Evolutionary conservation across 257 asterid genomes (phyloP).

Genomic region (Voacanga thouarsii): DNA sequence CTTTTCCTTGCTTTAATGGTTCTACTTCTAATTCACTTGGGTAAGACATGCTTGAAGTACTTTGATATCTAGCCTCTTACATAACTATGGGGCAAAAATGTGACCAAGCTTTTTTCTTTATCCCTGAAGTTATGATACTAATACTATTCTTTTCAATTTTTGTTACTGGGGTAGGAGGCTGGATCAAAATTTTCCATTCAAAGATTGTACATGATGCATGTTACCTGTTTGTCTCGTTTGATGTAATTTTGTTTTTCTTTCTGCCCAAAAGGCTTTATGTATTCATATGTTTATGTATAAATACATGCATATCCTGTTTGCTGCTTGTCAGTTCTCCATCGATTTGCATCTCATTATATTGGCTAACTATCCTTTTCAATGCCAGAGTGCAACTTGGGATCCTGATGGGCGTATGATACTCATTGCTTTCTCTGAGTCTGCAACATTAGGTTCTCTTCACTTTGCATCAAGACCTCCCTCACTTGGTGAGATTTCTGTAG

Average conservation of each 20-base stretch:
- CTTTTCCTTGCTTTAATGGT: neutral
- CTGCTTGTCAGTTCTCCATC: neutral
- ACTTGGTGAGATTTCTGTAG: constrained; percentile 81
- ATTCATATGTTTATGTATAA: neutral
- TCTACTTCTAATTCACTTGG: neutral
- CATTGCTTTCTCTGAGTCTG: constrained; percentile 30
- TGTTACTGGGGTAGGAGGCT: neutral
- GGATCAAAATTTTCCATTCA: neutral
- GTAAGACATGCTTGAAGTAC: neutral
- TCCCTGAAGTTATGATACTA: neutral
- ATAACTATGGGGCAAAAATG: neutral
- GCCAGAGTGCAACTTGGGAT: constrained; percentile 97
- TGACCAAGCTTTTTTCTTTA: neutral
- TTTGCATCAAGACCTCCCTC: constrained; percentile 94
- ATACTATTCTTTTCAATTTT: neutral
- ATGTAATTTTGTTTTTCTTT: neutral
- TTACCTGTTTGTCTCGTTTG: neutral
- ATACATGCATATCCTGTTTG: neutral
- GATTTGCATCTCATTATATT: neutral
- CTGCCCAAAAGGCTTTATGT: neutral
- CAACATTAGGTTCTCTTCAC: constrained; percentile 86
- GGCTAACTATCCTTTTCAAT: constrained; percentile 12
- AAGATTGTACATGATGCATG: neutral
- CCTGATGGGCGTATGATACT: constrained; percentile 66
- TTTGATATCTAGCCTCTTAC: neutral